Evolutionary conservation across 441 rosid species (phyloP).

Genomic region (Dalechampia spathulata): DNA sequence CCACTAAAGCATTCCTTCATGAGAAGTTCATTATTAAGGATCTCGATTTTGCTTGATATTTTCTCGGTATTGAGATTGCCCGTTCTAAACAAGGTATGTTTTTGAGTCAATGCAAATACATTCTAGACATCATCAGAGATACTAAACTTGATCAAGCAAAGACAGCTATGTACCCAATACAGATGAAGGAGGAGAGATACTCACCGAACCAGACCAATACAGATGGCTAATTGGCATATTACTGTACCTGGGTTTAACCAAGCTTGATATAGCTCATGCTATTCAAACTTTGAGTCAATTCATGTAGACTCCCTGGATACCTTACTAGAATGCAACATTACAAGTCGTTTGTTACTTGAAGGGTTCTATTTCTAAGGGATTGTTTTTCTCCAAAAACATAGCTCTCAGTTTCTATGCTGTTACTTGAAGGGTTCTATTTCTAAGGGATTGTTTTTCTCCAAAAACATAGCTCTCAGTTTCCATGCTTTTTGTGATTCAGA

Average conservation of each 20-base stretch:
- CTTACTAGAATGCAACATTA: neutral
- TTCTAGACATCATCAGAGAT: too few species aligned
- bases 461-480: too few species aligned
- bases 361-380: neutral
- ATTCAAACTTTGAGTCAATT: neutral
- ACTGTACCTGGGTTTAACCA: neutral
- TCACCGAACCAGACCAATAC: neutral
- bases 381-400: neutral
- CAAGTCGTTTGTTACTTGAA: neutral
- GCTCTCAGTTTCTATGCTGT: too few species aligned
- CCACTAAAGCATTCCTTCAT: neutral
- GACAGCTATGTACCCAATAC: too few species aligned
- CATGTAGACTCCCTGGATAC: neutral
- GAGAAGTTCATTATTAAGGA: neutral
- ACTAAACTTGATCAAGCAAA: too few species aligned
- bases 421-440: too few species aligned
- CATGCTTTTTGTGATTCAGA: neutral
- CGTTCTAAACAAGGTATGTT: neutral
- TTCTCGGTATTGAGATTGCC: neutral
- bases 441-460: too few species aligned
- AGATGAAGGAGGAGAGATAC: neutral
- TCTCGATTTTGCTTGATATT: too few species aligned
- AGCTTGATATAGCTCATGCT: neutral
- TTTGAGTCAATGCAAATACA: too few species aligned
- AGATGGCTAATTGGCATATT: neutral